These are phyloP conservation scores for Boletales sp. DNA, from an alignment of 768 basidiomycete species.

Conservation along the genomic window DNA sequence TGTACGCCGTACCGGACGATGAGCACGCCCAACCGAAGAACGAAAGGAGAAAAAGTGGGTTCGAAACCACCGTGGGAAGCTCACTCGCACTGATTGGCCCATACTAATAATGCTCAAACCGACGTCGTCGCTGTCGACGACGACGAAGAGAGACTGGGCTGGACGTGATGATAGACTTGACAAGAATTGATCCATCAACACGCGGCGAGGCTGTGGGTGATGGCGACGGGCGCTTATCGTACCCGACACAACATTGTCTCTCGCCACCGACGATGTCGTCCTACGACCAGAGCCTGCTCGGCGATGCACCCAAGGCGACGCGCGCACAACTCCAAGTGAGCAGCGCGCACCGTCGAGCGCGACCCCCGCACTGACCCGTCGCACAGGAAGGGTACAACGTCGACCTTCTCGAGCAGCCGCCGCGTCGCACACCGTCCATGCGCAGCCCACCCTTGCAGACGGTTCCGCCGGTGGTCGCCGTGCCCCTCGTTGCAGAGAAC, in stretches of 20 bases:
- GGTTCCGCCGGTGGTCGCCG: constrained; percentile 13
- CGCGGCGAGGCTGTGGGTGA: too few species aligned
- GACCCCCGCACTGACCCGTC: neutral
- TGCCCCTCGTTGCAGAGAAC: constrained; percentile 7
- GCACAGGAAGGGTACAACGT: constrained; percentile 53
- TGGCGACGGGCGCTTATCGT: too few species aligned
- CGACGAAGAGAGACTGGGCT: too few species aligned
- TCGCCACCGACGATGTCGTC: constrained; percentile 21
- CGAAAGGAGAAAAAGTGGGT: neutral
- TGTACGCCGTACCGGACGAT: too few species aligned
- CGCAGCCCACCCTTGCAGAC: constrained; percentile 10
- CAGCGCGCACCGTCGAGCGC: constrained; percentile 9
- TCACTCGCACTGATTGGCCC: too few species aligned
- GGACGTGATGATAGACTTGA: too few species aligned
- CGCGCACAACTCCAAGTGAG: constrained; percentile 42
- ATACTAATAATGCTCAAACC: too few species aligned
- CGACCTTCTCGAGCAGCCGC: constrained; percentile 36
- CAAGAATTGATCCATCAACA: too few species aligned
- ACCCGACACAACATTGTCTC: neutral
- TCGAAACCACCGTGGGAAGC: constrained; percentile 14
- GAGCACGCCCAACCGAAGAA: too few species aligned
- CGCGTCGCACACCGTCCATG: constrained; percentile 20
- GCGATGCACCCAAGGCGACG: constrained; percentile 39
- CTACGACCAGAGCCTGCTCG: constrained; percentile 41
- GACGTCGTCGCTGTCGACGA: too few species aligned